Evolutionary conservation across 805 yeast genomes (phyloP).

Genomic region (Suhomyces sp.): DNA sequence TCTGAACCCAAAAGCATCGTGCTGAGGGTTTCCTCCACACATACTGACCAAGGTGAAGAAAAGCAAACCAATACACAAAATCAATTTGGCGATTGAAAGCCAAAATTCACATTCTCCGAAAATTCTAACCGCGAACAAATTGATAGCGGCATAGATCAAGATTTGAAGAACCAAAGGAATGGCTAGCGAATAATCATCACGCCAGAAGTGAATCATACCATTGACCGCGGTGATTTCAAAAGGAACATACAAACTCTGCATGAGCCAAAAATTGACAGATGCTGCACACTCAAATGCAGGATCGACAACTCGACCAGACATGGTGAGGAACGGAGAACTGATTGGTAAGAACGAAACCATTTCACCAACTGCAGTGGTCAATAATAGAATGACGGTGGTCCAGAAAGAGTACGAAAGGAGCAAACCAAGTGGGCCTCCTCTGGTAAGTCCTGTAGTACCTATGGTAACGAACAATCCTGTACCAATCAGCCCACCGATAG

Average conservation of each 20-base stretch:
- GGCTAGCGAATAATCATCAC: conserved; percentile 70
- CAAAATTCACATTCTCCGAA: conserved; percentile 85
- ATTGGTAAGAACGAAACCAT: conserved; percentile 38
- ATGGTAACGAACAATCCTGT: conserved; percentile 38
- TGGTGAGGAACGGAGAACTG: conserved; percentile 34
- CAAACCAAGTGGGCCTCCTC: conserved; percentile 36
- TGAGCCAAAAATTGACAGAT: conserved; percentile 34
- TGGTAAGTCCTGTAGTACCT: conserved; percentile 26
- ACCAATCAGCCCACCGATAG: conserved; percentile 59
- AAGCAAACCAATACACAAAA: conserved; percentile 69
- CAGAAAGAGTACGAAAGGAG: conserved; percentile 31
- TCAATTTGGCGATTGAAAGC: conserved; percentile 60
- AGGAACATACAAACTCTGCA: conserved; percentile 59
- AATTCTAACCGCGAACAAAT: conserved; percentile 66
- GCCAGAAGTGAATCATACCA: conserved; percentile 77
- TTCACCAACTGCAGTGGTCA: conserved; percentile 37
- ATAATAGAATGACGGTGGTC: conserved; percentile 29
- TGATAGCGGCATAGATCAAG: conserved; percentile 58
- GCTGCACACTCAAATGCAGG: conserved; percentile 30
- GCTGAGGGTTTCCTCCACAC: conserved; percentile 83
- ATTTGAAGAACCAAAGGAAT: conserved; percentile 65
- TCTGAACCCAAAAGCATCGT: conserved; percentile 51
- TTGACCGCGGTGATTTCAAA: conserved; percentile 81
- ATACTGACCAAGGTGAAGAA: conserved; percentile 74
- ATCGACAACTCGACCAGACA: conserved; percentile 39